These are phyloP conservation scores for Taphrina betulina DNA, from an alignment of 1,139 yeast genomes.

Conservation along the genomic window DNA sequence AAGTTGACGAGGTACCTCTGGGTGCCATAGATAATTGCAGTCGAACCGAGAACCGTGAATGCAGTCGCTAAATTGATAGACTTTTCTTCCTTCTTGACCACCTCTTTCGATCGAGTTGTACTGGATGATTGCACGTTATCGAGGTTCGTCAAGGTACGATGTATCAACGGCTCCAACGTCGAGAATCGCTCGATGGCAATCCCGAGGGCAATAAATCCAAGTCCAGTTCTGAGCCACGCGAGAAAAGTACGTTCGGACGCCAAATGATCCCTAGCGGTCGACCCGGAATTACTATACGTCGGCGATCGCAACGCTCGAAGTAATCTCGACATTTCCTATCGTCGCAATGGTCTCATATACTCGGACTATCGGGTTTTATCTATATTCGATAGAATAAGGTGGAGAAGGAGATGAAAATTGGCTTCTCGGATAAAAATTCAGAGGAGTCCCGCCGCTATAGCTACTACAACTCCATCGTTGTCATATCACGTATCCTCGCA, in stretches of 20 bases:
- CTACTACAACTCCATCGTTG: no score
- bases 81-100: not conserved
- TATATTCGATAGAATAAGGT: no score
- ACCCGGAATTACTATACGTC: slow-evolving; percentile 41
- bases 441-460: no score
- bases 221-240: slow-evolving; percentile 71
- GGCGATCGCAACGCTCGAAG: not conserved
- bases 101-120: not conserved
- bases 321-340: no score
- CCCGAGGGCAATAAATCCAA: slow-evolving; percentile 58
- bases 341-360: no score
- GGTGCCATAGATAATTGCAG: not conserved
- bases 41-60: not conserved
- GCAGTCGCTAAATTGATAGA: not conserved
- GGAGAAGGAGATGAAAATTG: no score
- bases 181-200: slow-evolving; percentile 48
- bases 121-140: not conserved
- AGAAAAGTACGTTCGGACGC: slow-evolving; percentile 77
- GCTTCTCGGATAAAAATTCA: no score
- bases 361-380: no score
- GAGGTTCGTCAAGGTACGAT: not conserved
- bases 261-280: slow-evolving; percentile 58
- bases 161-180: slow-evolving; percentile 6
- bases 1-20: slow-evolving; percentile 3
- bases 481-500: no score